phyloP scores from a whole-genome alignment of 2,329 filamentous ascomycete species.

The Purpureocillium takamizusanense region DNA sequence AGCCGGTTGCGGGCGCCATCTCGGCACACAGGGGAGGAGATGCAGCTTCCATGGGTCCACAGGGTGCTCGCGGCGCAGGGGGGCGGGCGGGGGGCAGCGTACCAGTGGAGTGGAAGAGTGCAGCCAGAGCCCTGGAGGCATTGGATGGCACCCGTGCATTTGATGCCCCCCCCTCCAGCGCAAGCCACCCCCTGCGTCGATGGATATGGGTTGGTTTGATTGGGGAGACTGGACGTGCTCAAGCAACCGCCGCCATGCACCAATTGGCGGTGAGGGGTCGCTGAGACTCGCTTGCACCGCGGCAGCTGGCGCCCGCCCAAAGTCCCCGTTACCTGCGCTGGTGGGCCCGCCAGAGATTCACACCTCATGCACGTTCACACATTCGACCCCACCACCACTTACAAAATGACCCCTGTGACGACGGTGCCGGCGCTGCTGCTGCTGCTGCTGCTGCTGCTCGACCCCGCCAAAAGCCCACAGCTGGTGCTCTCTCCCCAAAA shows the following conservation, averaged over 20 bases:
- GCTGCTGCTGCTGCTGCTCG: constrained; percentile 1
- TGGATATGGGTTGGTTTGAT: background rate
- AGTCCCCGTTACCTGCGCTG: constrained; percentile 4
- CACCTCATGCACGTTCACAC: too few species aligned
- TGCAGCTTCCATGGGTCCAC: too few species aligned
- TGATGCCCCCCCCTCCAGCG: background rate
- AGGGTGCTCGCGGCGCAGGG: too few species aligned
- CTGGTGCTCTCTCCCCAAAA: background rate
- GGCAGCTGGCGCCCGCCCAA: background rate
- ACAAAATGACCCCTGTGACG: too few species aligned
- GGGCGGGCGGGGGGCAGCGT: too few species aligned
- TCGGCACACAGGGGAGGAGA: background rate
- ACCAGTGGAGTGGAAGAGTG: too few species aligned
- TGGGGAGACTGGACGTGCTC: too few species aligned
- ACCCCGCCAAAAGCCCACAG: constrained; percentile 2
- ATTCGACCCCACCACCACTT: constrained; percentile 1
- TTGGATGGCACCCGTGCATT: too few species aligned
- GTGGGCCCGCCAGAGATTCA: too few species aligned
- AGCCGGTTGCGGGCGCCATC: too few species aligned
- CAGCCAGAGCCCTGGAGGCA: too few species aligned
- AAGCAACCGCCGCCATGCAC: background rate
- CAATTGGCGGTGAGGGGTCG: constrained; percentile 7
- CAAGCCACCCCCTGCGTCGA: constrained; percentile 3
- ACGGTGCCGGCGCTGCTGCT: too few species aligned
- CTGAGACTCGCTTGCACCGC: background rate